Conservation (phyloP, 163 green algal species). For the Chloromonas sp. region DNA sequence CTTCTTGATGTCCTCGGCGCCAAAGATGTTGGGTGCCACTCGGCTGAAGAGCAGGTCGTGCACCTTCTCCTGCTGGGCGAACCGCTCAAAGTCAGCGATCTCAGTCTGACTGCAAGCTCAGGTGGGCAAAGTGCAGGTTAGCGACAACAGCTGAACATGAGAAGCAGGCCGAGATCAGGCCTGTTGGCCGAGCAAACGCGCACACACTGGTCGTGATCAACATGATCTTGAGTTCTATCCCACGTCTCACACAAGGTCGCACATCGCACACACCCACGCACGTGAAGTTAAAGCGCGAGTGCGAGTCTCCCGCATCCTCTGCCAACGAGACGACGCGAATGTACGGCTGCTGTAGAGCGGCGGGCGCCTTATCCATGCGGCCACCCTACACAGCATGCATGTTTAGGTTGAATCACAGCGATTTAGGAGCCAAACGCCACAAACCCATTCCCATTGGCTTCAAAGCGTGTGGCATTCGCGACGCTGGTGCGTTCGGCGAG, state of each 20-base stretch:
- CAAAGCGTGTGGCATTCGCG: too few relatives aligned
- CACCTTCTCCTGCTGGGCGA: constrained; percentile 66
- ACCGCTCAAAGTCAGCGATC: constrained; percentile 85
- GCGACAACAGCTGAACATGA: background rate
- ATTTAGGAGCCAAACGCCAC: too few relatives aligned
- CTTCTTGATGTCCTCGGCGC: constrained; percentile 90
- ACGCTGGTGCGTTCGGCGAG: too few relatives aligned
- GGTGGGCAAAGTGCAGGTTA: background rate
- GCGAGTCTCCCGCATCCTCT: constrained; percentile 46
- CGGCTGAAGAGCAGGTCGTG: constrained; percentile 57
- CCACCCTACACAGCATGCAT: constrained; percentile 16
- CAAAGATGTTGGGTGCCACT: constrained; percentile 97
- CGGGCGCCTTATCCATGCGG: constrained; percentile 42
- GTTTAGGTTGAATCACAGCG: background rate
- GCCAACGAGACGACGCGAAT: constrained; percentile 54
- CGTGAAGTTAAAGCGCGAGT: constrained; percentile 48
- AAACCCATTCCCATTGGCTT: too few relatives aligned
- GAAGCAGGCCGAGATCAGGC: background rate
- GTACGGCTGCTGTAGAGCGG: constrained; percentile 53
- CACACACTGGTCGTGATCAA: background rate
- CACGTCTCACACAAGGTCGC: too few relatives aligned
- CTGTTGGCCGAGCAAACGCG: too few relatives aligned
- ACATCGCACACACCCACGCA: background rate
- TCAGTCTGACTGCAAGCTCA: constrained; percentile 61
- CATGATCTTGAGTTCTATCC: background rate